Conservation (phyloP, 2,329 filamentous ascomycete genomes). For the Ilyonectria destructans region DNA sequence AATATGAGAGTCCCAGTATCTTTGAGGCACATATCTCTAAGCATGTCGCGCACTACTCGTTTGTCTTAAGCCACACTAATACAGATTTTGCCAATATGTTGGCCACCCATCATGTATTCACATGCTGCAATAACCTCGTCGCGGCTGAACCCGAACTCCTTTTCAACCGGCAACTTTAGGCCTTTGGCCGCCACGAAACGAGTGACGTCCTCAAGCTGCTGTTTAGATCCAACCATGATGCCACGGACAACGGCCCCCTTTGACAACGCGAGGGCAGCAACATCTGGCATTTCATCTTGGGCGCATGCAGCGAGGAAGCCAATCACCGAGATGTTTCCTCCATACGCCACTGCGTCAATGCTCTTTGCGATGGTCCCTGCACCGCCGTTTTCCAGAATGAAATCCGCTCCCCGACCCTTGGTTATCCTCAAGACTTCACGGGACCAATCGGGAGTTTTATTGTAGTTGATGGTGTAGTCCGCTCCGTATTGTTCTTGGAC, state of each 20-base stretch:
- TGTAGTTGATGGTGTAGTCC: constrained; percentile 66
- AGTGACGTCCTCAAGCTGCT: constrained; percentile 23
- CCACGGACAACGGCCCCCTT: constrained; percentile 30
- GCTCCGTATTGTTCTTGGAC: constrained; percentile 58
- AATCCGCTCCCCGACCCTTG: constrained; percentile 60
- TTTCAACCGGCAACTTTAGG: constrained; percentile 17
- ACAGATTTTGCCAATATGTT: constrained; percentile 31
- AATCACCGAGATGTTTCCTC: constrained; percentile 63
- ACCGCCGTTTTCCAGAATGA: constrained; percentile 59
- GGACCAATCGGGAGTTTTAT: constrained; percentile 61
- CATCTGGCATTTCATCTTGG: constrained; percentile 26
- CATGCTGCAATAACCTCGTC: constrained; percentile 23
- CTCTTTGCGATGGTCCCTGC: constrained; percentile 61
- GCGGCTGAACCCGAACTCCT: constrained; percentile 22
- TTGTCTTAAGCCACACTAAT: constrained; percentile 13
- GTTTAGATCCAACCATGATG: constrained; percentile 28
- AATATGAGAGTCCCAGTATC: too few relatives aligned
- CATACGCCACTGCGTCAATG: constrained; percentile 60
- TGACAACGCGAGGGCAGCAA: constrained; percentile 17
- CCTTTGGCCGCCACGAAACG: background rate
- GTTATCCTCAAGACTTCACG: constrained; percentile 62
- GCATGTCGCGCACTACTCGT: too few relatives aligned
- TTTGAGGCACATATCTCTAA: too few relatives aligned
- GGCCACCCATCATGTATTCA: constrained; percentile 23
- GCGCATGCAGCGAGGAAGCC: constrained; percentile 55